Evolutionary conservation across 2,329 filamentous ascomycete species (phyloP).

Genomic region (Fusarium ambrosium): DNA sequence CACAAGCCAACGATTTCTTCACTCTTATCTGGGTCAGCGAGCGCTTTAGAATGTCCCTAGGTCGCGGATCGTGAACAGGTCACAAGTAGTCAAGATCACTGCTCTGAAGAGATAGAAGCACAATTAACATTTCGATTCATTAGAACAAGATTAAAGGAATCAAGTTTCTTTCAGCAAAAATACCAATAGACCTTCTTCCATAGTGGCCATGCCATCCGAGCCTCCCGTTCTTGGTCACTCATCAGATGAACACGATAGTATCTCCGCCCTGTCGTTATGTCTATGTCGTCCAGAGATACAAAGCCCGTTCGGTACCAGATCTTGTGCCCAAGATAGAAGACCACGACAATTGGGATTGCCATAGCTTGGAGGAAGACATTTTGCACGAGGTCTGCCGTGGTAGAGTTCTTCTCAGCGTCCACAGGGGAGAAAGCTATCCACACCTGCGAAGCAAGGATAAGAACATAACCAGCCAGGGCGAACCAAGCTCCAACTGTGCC

Average conservation of each 20-base stretch:
- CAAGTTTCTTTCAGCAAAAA: constrained; percentile 68
- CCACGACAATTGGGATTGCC: constrained; percentile 76
- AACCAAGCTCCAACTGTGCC: constrained; percentile 85
- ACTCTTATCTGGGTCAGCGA: too few relatives aligned
- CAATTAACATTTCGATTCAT: background rate
- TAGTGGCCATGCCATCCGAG: constrained; percentile 76
- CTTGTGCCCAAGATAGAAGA: constrained; percentile 82
- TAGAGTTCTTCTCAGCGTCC: constrained; percentile 57
- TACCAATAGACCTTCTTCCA: constrained; percentile 84
- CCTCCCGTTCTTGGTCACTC: constrained; percentile 82
- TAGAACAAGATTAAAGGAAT: background rate
- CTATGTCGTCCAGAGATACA: constrained; percentile 80
- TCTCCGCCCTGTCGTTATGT: constrained; percentile 85
- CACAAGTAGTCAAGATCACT: background rate
- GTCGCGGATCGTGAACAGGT: background rate
- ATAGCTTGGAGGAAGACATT: constrained; percentile 81
- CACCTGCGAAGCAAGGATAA: constrained; percentile 86
- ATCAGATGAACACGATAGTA: constrained; percentile 85
- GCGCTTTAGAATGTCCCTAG: too few relatives aligned
- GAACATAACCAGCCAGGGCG: constrained; percentile 79
- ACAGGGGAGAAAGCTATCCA: constrained; percentile 87
- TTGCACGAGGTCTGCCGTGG: constrained; percentile 61
- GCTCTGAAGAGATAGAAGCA: background rate
- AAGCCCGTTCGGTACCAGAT: constrained; percentile 65
- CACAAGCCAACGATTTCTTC: background rate